Evolutionary conservation across 2,329 filamentous ascomycete genomes (phyloP).

Genomic region (Diaporthe sp.): DNA sequence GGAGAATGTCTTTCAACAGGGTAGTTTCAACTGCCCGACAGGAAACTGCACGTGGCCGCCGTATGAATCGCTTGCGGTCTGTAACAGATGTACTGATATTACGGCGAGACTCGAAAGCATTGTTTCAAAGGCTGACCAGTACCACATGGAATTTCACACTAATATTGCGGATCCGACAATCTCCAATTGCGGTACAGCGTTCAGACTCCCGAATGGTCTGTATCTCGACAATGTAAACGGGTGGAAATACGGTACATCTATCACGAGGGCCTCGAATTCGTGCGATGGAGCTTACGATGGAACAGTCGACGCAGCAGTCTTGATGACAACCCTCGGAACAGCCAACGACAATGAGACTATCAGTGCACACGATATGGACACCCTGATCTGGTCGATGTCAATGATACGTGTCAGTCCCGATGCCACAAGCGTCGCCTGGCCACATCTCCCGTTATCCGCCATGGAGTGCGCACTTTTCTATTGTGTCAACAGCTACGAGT

Average conservation of each 20-base stretch:
- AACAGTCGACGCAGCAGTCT: neutral
- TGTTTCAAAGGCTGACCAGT: neutral
- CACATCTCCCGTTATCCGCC: neutral
- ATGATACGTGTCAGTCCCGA: neutral
- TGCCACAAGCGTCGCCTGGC: neutral
- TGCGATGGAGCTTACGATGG: too few species aligned
- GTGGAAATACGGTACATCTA: neutral
- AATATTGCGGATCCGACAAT: too few species aligned
- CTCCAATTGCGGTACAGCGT: neutral
- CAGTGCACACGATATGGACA: neutral
- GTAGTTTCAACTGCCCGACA: neutral
- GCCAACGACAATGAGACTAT: neutral
- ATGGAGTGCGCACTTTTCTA: conserved; percentile 21
- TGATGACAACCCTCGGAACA: conserved; percentile 20
- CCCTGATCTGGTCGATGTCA: conserved; percentile 21
- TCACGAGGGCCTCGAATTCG: too few species aligned
- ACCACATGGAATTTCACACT: too few species aligned
- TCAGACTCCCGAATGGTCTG: conserved; percentile 12
- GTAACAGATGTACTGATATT: neutral
- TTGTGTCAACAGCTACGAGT: conserved; percentile 20
- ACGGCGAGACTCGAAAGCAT: neutral
- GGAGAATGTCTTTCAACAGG: neutral
- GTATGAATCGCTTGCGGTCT: neutral
- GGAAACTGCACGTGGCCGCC: neutral
- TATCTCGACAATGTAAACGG: conserved; percentile 10